Evolutionary conservation across 768 basidiomycete species (phyloP), one percentile per base, ranked within the genome.

Genomic region (Phlegmacium glaucopus): DNA sequence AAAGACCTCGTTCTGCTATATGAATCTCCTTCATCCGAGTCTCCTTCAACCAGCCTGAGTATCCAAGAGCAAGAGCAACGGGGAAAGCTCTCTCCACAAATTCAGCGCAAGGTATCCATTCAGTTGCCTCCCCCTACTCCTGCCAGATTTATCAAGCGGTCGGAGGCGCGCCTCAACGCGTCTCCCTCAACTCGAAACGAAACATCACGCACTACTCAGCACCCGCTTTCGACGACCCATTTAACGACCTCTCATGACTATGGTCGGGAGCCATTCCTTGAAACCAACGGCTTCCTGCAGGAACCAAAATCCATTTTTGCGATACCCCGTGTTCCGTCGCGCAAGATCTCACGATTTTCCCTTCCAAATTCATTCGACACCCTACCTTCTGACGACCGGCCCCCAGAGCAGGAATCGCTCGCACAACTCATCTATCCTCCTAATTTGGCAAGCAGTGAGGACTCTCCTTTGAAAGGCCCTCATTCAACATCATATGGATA

Each of bases 1-100:
- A 66, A 70, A 59, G 67, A 69, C 32, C 60, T 69, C 40, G 58
- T 67, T 45, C 56, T 63, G 27, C 54, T 57, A 36, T 70, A 63
- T 49, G 69, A 72, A 48, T 51, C 52, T 39, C 39, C 48, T 13
- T 38, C 47, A 17, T 17, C 45, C 17, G 11, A 13, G n/a, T 34
- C 10, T n/a, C 32, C 30, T 32, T 32, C 32, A 34, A 34, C 32
- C n/a, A n/a, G 3, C 37, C 37, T 4, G 34, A 26, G 29, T 12
- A 37, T 4, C 15, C n/a, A 30, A 35, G 12, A n/a, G 4, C 16
- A 7, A 29, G 12, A 28, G 18, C 25, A 44, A 25, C 16, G 36
- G 15, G 7, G 13, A 42, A 38, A 2, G 17, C 10, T 38, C 49
- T 44, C 26, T 12, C 27, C 34, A 39, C 54, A 16, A 51, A 16